A percentile compares a stretch with the other conserved stretches of the same genome.
These are phyloP conservation scores for Bassia scoparia DNA, from an alignment of 148 eudicot genomes.

Conservation along the genomic window DNA sequence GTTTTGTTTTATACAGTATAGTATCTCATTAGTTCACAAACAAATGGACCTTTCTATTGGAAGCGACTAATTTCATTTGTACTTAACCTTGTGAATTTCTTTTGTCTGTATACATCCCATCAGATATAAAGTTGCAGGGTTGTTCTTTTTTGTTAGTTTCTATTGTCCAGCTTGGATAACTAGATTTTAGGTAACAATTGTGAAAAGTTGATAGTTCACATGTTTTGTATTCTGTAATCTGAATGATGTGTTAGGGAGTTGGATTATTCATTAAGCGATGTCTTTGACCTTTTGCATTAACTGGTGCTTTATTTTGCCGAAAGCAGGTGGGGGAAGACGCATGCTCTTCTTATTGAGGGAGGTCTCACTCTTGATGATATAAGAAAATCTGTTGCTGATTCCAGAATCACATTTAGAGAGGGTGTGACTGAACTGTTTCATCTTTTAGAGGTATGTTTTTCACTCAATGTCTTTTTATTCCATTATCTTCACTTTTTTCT, in stretches of 20 bases:
- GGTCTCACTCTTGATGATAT: constrained; percentile 79
- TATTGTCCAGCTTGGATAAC: too few relatives aligned
- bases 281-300: background rate
- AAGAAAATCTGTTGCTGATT: constrained; percentile 60
- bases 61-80: too few relatives aligned
- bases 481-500: background rate
- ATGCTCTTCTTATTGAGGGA: constrained; percentile 87
- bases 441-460: constrained; percentile 59
- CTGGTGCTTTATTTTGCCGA: background rate
- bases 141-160: too few relatives aligned
- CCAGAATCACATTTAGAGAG: constrained; percentile 76
- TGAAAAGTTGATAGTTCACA: too few relatives aligned
- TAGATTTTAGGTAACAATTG: too few relatives aligned
- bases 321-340: constrained; percentile 88
- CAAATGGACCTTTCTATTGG: too few relatives aligned
- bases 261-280: background rate
- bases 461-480: constrained; percentile 1
- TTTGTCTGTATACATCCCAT: too few relatives aligned
- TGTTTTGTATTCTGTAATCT: too few relatives aligned
- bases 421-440: constrained; percentile 82
- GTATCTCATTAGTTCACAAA: too few relatives aligned
- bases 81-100: too few relatives aligned
- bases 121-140: too few relatives aligned
- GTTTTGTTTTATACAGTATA: too few relatives aligned
- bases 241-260: background rate